These are phyloP conservation scores for Didymella pomorum DNA, from an alignment of 2,329 filamentous ascomycete species.

Conservation along the genomic window DNA sequence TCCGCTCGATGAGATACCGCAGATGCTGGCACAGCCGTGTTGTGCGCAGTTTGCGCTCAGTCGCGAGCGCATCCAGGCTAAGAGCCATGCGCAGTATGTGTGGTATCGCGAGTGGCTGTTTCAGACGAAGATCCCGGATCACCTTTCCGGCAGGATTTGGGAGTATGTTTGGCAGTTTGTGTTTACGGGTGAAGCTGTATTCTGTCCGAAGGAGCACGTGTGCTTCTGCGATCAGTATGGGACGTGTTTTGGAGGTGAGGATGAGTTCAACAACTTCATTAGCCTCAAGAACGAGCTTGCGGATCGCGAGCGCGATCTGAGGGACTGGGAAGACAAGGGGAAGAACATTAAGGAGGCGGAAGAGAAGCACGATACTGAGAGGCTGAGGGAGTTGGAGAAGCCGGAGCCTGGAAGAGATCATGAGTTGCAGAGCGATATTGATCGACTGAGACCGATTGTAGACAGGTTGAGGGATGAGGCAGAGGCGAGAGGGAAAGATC, in stretches of 20 bases:
- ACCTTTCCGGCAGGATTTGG: conserved; percentile 66
- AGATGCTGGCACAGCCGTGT: conserved; percentile 66
- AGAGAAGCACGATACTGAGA: conserved; percentile 41
- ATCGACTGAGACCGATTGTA: conserved; percentile 54
- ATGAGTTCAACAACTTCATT: conserved; percentile 59
- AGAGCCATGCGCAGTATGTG: conserved; percentile 62
- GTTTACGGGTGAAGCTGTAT: conserved; percentile 61
- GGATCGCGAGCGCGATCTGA: conserved; percentile 53
- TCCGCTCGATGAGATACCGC: conserved; percentile 56
- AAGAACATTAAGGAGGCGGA: conserved; percentile 48
- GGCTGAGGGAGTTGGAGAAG: conserved; percentile 42
- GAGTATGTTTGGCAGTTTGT: conserved; percentile 72
- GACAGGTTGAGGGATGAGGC: conserved; percentile 55
- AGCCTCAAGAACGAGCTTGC: conserved; percentile 55
- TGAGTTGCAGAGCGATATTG: conserved; percentile 56
- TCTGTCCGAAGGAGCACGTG: conserved; percentile 61
- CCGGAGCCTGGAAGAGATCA: conserved; percentile 53
- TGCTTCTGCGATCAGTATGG: conserved; percentile 73
- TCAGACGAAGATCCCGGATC: conserved; percentile 63
- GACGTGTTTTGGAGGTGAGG: conserved; percentile 64
- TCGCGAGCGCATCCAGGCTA: conserved; percentile 62
- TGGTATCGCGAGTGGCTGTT: conserved; percentile 69
- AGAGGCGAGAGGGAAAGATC: conserved; percentile 60
- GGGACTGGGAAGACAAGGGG: conserved; percentile 54
- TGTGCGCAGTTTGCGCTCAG: conserved; percentile 71